Evolutionary conservation across 2,329 filamentous ascomycete genomes (phyloP).

Genomic region (Bipolaris bicolor): DNA sequence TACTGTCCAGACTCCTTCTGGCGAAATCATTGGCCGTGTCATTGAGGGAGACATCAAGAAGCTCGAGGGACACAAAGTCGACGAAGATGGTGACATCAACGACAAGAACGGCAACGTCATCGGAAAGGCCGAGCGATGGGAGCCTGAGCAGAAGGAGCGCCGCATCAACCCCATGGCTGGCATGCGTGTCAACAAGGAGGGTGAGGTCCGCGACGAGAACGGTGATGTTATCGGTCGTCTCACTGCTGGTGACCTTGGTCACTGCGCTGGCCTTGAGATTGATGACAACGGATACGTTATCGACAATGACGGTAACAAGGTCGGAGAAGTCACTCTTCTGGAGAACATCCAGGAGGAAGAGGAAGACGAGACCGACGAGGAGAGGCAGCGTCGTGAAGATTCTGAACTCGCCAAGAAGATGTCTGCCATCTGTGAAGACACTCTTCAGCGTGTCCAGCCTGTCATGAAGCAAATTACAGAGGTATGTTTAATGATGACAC

Average conservation of each 20-base stretch:
- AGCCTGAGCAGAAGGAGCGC: slow-evolving; percentile 60
- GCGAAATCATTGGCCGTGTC: slow-evolving; percentile 57
- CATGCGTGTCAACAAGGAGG: slow-evolving; percentile 60
- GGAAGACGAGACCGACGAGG: slow-evolving; percentile 58
- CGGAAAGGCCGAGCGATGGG: slow-evolving; percentile 60
- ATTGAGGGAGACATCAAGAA: slow-evolving; percentile 60
- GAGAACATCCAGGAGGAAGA: slow-evolving; percentile 65
- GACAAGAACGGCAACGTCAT: slow-evolving; percentile 62
- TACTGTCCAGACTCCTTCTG: slow-evolving; percentile 56
- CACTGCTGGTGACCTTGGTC: slow-evolving; percentile 58
- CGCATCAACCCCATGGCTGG: slow-evolving; percentile 66
- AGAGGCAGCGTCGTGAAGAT: slow-evolving; percentile 63
- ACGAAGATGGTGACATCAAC: slow-evolving; percentile 59
- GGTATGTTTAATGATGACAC: slow-evolving; percentile 53
- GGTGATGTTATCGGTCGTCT: slow-evolving; percentile 58
- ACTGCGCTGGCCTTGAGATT: slow-evolving; percentile 60
- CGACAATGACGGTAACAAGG: slow-evolving; percentile 65
- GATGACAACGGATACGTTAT: slow-evolving; percentile 61
- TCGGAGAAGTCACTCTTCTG: slow-evolving; percentile 67
- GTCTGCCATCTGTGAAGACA: slow-evolving; percentile 72
- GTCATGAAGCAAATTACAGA: slow-evolving; percentile 86
- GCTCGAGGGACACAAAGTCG: slow-evolving; percentile 57
- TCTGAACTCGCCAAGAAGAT: slow-evolving; percentile 80
- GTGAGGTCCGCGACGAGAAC: slow-evolving; percentile 59
- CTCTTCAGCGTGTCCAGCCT: slow-evolving; percentile 81